Evolutionary conservation across 148 eudicot genomes (phyloP).

Genomic region (Pharnaceum exiguum): DNA sequence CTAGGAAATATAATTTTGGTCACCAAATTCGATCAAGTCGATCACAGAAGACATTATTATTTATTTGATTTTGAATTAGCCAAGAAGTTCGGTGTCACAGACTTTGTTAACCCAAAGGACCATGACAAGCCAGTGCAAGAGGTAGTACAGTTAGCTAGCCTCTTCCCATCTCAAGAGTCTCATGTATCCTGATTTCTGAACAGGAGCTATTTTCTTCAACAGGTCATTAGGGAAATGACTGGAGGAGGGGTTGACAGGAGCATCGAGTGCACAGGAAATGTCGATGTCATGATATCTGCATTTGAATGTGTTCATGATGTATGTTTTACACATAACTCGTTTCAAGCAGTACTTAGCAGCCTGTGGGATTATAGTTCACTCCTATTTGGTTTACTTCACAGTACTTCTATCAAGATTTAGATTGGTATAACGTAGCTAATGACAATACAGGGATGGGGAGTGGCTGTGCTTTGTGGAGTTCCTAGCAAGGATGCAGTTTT

Average conservation of each 20-base stretch:
- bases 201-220: not conserved
- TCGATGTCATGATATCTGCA: slow-evolving; percentile 75
- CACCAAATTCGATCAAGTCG: too few relatives aligned
- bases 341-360: too few relatives aligned
- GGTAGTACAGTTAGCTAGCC: slow-evolving; percentile 15
- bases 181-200: not conserved
- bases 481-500: slow-evolving; percentile 70
- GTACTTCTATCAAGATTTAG: too few relatives aligned
- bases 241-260: slow-evolving; percentile 71
- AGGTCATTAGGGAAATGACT: slow-evolving; percentile 67
- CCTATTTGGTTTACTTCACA: too few relatives aligned
- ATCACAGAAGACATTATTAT: too few relatives aligned
- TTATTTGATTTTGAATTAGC: too few relatives aligned
- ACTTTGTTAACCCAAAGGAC: slow-evolving; percentile 73
- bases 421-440: too few relatives aligned
- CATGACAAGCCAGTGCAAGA: slow-evolving; percentile 57
- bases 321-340: too few relatives aligned
- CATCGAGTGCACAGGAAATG: slow-evolving; percentile 62
- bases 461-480: slow-evolving; percentile 72
- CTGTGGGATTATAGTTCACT: too few relatives aligned
- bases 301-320: slow-evolving; percentile 91
- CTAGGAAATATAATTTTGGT: too few relatives aligned
- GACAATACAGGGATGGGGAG: slow-evolving; percentile 93
- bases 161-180: not conserved
- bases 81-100: slow-evolving; percentile 68